Base-by-base conservation (phyloP, 129 eudicot genomes). In the Pseudognaphalium luteoalbum region DNA sequence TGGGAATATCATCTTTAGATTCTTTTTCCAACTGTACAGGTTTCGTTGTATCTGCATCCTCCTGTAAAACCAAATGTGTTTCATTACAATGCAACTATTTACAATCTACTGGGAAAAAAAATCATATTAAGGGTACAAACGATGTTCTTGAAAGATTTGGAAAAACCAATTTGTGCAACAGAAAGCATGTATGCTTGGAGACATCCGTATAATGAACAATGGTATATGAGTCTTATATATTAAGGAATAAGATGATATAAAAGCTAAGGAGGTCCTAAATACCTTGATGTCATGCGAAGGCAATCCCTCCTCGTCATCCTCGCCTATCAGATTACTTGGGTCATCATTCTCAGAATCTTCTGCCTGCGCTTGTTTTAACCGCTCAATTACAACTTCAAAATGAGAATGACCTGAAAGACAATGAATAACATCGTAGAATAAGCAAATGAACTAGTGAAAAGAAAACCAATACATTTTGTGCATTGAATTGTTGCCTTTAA, bases 321-420 rank as follows among this genome's bases (percentile, higher is more conserved):
- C 83, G 32, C 80, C 96, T 16, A 84, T 61, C 21, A 81, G 71
- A 75, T 70, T 81, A 30, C 51, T 41, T 16, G 84, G 71, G 70
- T 82, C 88, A 32, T 81, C 93, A 7, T 64, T 72, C 56, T 81
- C 76, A 32, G 71, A 72, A 58, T 85, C 83, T 80, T 81, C 66
- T 44, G 71, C 75, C 64, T 82, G 85, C 15, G 84, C 90, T 81
- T 88, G 75, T 73, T 85, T 59, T 72, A 93, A 63, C 73, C 77
- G 89, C 66, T 87, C 81, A 50, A 87, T 86, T 74, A 93, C 87
- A 41, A 12, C 77, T 78, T 85, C 68, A 74, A 85, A 91, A 80
- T 85, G 89, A 74, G 93, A 91, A 81, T 41, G 78, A 81, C 84
- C 98, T 93, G 96, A 69, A 84, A 70, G 11, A 54, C 1, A 63